Conservation (phyloP, 163 green algal species). For the Scenedesmus sp. region DNA sequence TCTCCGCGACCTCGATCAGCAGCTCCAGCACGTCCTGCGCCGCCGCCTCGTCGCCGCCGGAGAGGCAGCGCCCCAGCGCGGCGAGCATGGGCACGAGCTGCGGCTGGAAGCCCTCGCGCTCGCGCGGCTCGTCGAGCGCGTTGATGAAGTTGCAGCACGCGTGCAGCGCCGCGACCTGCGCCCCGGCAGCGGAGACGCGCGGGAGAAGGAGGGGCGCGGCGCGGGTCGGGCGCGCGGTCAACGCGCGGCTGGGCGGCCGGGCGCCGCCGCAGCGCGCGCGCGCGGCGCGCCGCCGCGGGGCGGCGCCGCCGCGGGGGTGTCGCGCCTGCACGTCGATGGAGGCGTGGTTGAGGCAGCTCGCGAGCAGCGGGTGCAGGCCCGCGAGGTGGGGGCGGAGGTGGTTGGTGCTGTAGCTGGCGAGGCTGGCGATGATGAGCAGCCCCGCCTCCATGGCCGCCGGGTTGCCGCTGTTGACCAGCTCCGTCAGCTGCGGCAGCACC, state of each 20-base stretch:
- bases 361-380: slow-evolving; percentile 47
- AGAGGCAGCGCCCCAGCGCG: slow-evolving; percentile 44
- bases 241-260: no score
- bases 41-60: slow-evolving; percentile 61
- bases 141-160: slow-evolving; percentile 85
- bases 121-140: slow-evolving; percentile 70
- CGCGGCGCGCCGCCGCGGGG: no score
- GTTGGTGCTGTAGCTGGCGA: slow-evolving; percentile 77
- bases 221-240: not conserved
- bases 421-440: slow-evolving; percentile 86
- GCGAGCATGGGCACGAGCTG: slow-evolving; percentile 65
- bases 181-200: no score
- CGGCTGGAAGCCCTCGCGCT: slow-evolving; percentile 85
- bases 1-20: slow-evolving; percentile 94
- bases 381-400: slow-evolving; percentile 68
- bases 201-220: slow-evolving; percentile 49
- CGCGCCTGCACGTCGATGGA: slow-evolving; percentile 50
- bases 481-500: slow-evolving; percentile 87
- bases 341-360: slow-evolving; percentile 38
- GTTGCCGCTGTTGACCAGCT: slow-evolving; percentile 15
- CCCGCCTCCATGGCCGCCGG: slow-evolving; percentile 24
- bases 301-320: no score
- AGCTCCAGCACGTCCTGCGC: slow-evolving; percentile 92
- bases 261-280: no score
- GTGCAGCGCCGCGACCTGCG: slow-evolving; percentile 77